Conservation (phyloP, 2,329 filamentous ascomycete species). For the Pleoardoris graminearum region DNA sequence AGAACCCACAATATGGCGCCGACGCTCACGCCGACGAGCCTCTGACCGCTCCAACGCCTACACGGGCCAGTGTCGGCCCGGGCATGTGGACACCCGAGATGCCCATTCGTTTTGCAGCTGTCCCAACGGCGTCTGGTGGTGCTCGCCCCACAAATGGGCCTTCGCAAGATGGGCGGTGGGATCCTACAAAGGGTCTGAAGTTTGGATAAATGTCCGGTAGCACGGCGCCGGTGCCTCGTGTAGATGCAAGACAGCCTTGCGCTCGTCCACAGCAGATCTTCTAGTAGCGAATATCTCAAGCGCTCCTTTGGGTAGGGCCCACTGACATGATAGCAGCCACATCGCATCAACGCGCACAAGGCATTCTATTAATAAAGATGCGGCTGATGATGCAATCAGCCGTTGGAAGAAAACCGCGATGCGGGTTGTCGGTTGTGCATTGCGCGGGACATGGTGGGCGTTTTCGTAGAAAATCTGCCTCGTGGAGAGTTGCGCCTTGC, state of each 20-base stretch:
- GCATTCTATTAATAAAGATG: constrained; percentile 17
- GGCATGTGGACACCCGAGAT: constrained; percentile 78
- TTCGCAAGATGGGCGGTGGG: constrained; percentile 45
- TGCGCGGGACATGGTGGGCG: background rate
- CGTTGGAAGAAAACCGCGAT: constrained; percentile 11
- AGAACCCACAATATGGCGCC: constrained; percentile 62
- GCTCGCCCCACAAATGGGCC: constrained; percentile 38
- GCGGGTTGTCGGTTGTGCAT: constrained; percentile 7
- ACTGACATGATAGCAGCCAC: no score
- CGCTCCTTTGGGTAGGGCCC: no score
- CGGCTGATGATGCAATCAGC: constrained; percentile 16
- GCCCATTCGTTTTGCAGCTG: constrained; percentile 74
- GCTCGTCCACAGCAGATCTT: background rate
- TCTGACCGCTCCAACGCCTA: constrained; percentile 54
- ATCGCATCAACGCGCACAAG: background rate
- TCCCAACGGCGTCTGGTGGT: constrained; percentile 36
- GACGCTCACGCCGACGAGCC: constrained; percentile 55
- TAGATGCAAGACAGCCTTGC: constrained; percentile 3
- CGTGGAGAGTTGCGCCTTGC: constrained; percentile 27
- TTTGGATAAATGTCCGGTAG: constrained; percentile 35
- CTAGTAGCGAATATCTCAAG: background rate
- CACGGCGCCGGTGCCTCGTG: background rate
- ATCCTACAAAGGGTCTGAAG: constrained; percentile 44
- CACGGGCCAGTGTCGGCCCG: constrained; percentile 42
- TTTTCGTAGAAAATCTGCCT: constrained; percentile 30